Evolutionary conservation across 1,284 basidiomycete species (phyloP).

Genomic region (Fomes fomentarius): DNA sequence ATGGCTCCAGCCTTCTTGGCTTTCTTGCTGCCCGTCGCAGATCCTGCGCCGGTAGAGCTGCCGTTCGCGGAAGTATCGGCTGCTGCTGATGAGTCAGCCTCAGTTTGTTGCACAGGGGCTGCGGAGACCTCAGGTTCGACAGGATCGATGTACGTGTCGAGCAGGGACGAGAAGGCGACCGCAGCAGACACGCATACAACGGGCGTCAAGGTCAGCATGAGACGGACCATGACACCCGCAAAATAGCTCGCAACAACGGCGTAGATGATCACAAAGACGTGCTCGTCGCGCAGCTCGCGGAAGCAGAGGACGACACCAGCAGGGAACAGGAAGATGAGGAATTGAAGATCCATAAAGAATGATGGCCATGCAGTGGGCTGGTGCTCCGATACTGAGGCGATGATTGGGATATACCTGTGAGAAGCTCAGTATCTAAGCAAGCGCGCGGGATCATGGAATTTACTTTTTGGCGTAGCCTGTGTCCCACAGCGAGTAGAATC

Average conservation of each 20-base stretch:
- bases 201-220: conserved; percentile 93
- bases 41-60: conserved; percentile 32
- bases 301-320: conserved; percentile 96
- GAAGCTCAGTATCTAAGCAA: conserved; percentile 9
- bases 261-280: conserved; percentile 99
- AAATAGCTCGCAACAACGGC: conserved; percentile 97
- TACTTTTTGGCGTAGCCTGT: conserved; percentile 98
- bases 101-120: conserved; percentile 29
- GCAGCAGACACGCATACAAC: conserved; percentile 92
- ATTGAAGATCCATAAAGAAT: conserved; percentile 99
- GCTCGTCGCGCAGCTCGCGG: conserved; percentile 93
- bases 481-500: conserved; percentile 99
- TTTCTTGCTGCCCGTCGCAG: conserved; percentile 61
- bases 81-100: conserved; percentile 32
- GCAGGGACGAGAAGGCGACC: conserved; percentile 86
- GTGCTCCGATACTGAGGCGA: conserved; percentile 99
- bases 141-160: conserved; percentile 90
- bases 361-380: conserved; percentile 99
- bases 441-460: conserved; percentile 7
- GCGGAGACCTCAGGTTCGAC: conserved; percentile 53
- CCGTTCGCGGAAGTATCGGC: conserved; percentile 31
- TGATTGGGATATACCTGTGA: conserved; percentile 91
- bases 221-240: conserved; percentile 98
- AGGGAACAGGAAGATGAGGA: conserved; percentile 98
- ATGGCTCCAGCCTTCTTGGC: conserved; percentile 40